Evolutionary conservation across 495 filamentous ascomycete genomes (phyloP), one percentile per base, ranked within the genome.

Genomic region (Emericellopsis terricola): DNA sequence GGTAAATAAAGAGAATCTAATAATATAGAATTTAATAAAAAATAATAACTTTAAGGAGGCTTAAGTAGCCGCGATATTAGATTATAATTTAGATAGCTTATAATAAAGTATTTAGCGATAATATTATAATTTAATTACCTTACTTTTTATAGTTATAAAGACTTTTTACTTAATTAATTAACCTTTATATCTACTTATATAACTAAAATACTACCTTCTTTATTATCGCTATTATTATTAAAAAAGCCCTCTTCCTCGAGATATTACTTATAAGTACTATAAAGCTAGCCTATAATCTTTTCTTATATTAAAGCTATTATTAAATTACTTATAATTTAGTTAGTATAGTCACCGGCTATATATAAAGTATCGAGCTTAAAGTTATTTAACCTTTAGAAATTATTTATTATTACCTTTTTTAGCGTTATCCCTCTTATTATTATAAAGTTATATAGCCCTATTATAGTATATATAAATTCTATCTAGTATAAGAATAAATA

Each of bases 1-100:
- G 19, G 23, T 19, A 34, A 13, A 20, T 34, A 19, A 19, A 15
- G 6, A 34, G 15, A 37, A 37, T 29, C 3, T 29, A 29, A 17
- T 37, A 37, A 37, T 37, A 37, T 18, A 24, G 13, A 29, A 19
- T 29, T 37, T 29, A 29, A 8, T 29, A 29, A 7, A 16, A 37
- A 17, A 17, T 5, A 31, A 11, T 8, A 11, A 31, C 4, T 9
- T 16, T 17, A 31, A 31, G 19, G 14, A 31, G 3, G n/a, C n/a
- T 17, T 31, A 31, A 11, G 4, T 31, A 31, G 14, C 19, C 8
- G 7, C 8, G 3, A 31, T 17, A 8, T 31, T 31, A 15, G 7
- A 31, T 13, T 15, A 31, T 8, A 31, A 15, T 31, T 16, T 27
- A 27, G 23, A 27, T 27, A 27, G 23, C 23, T n/a, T n/a, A n/a